phyloP scores from a whole-genome alignment of 2,329 filamentous ascomycete genomes.

The Trichoderma gracile region DNA sequence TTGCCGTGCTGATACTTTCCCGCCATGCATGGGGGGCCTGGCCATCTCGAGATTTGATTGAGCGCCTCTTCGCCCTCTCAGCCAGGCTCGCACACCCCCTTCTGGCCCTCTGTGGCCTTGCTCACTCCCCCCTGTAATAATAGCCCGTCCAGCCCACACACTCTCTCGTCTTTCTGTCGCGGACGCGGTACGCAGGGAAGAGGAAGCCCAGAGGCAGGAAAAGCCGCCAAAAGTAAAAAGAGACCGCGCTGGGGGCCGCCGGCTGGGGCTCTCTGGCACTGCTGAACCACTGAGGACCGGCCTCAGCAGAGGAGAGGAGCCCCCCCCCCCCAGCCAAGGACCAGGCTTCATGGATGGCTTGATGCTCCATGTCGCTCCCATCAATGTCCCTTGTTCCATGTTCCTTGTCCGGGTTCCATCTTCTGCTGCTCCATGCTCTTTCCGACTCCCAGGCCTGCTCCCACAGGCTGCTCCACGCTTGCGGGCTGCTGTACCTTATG shows the following conservation, averaged over 20 bases:
- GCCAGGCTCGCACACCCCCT: neutral
- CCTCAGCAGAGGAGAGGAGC: too few species aligned
- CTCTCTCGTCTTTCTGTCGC: neutral
- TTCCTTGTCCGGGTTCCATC: conserved; percentile 7
- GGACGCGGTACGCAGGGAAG: conserved; percentile 23
- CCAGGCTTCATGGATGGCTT: conserved; percentile 4
- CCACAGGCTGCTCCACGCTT: conserved; percentile 2
- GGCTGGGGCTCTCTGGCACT: conserved; percentile 20
- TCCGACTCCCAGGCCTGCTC: neutral
- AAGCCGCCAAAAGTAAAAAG: neutral
- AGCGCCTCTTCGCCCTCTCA: neutral
- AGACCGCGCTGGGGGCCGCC: conserved; percentile 17
- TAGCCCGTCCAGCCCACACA: conserved; percentile 3
- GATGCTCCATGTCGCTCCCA: too few species aligned
- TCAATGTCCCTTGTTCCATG: neutral
- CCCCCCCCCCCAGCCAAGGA: conserved; percentile 7
- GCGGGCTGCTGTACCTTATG: conserved; percentile 3
- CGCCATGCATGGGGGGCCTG: conserved; percentile 7
- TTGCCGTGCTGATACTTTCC: neutral
- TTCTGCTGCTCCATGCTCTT: conserved; percentile 14
- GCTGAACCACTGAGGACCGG: conserved; percentile 22
- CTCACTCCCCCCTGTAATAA: neutral
- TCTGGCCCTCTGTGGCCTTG: neutral
- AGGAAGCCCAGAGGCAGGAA: conserved; percentile 3
- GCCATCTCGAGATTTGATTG: too few species aligned